Evolutionary conservation across 2,329 filamentous ascomycete species (phyloP).

Genomic region (Botrytis hyacinthi): DNA sequence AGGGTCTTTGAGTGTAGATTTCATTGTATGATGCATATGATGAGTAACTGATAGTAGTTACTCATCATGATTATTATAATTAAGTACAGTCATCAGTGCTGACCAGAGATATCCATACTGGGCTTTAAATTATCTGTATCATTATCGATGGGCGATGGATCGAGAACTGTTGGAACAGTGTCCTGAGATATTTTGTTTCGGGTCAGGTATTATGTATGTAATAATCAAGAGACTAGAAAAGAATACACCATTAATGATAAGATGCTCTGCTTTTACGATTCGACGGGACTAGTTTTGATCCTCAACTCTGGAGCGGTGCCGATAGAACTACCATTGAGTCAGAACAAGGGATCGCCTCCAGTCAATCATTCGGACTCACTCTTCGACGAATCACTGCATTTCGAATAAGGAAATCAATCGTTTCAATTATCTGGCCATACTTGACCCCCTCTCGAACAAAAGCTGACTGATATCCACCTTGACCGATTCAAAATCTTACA

Average conservation of each 20-base stretch:
- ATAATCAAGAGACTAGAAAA: neutral
- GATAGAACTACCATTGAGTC: neutral
- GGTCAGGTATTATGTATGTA: neutral
- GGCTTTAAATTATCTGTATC: neutral
- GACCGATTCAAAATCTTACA: neutral
- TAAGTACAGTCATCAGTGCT: neutral
- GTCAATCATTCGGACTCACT: neutral
- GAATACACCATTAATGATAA: neutral
- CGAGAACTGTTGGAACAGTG: no score
- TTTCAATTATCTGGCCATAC: neutral
- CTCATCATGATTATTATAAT: rapidly evolving
- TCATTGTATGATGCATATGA: neutral
- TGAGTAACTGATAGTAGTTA: neutral
- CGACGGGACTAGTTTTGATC: neutral
- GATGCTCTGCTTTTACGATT: neutral
- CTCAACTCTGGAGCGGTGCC: neutral
- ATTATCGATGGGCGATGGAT: neutral
- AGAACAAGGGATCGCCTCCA: neutral
- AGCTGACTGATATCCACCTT: neutral
- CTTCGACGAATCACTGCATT: no score
- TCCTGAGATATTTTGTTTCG: neutral
- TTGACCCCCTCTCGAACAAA: neutral
- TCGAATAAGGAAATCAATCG: no score
- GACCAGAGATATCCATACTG: neutral
- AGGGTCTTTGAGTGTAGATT: neutral